phyloP scores from a whole-genome alignment of 805 yeast genomes.

The Schizosaccharomyces osmophilus region DNA sequence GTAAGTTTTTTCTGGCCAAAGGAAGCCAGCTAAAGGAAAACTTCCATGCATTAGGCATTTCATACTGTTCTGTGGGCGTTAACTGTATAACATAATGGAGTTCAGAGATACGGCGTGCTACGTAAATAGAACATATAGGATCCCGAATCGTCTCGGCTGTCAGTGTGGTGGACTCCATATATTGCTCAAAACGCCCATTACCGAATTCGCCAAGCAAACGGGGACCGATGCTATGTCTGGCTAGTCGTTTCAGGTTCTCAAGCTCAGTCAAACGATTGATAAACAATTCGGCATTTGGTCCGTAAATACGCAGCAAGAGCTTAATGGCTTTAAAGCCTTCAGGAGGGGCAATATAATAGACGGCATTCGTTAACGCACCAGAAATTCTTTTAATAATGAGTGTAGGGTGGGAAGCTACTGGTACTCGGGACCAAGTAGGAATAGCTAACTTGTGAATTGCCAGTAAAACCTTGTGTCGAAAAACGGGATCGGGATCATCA shows the following conservation, averaged over 20 bases:
- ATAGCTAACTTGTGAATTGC: slow-evolving; percentile 39
- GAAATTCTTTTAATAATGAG: slow-evolving; percentile 43
- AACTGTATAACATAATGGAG: slow-evolving; percentile 60
- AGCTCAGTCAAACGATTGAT: slow-evolving; percentile 73
- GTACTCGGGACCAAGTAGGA: slow-evolving; percentile 52
- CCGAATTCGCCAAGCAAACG: slow-evolving; percentile 64
- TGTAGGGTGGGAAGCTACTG: slow-evolving; percentile 15
- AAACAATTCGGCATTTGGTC: slow-evolving; percentile 61
- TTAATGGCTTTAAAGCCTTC: slow-evolving; percentile 9
- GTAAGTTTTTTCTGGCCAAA: slow-evolving; percentile 17
- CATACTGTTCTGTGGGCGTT: slow-evolving; percentile 26
- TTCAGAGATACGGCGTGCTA: slow-evolving; percentile 92
- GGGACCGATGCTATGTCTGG: slow-evolving; percentile 67
- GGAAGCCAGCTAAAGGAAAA: slow-evolving; percentile 48
- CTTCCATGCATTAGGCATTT: slow-evolving; percentile 48
- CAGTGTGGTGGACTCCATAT: slow-evolving; percentile 57
- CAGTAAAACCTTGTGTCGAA: slow-evolving; percentile 18
- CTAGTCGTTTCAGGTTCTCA: slow-evolving; percentile 42
- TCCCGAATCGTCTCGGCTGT: slow-evolving; percentile 49
- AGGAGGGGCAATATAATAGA: slow-evolving; percentile 38
- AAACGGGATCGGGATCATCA: not conserved
- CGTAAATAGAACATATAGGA: slow-evolving; percentile 51
- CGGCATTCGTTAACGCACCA: slow-evolving; percentile 80
- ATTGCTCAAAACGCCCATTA: slow-evolving; percentile 89
- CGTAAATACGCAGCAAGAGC: slow-evolving; percentile 60